Percentiles rank a stretch among this genome's conserved stretches.
These are phyloP conservation scores for Lactifluus echinatus DNA, from an alignment of 768 basidiomycete species.

Conservation along the genomic window DNA sequence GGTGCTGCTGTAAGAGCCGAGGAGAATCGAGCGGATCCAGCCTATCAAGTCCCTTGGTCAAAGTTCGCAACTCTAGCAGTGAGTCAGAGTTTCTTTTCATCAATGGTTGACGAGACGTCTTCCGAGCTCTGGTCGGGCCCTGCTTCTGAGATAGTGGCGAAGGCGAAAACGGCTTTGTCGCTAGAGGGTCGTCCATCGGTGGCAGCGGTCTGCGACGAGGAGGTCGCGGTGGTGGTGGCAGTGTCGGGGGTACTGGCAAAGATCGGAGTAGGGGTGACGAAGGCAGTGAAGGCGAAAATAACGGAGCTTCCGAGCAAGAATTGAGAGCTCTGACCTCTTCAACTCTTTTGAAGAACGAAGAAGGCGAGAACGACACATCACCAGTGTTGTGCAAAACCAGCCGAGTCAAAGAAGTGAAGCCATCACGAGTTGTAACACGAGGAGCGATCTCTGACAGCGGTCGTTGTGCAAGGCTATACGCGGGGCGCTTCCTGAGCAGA, in stretches of 20 bases:
- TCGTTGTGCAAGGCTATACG: background rate
- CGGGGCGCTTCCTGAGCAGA: background rate
- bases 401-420: slow-evolving; percentile 7
- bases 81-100: background rate
- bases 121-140: background rate
- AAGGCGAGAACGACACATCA: slow-evolving; percentile 14
- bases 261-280: too few species aligned
- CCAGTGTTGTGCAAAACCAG: slow-evolving; percentile 4
- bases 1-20: background rate
- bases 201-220: slow-evolving; percentile 5
- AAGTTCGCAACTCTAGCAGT: slow-evolving; percentile 2
- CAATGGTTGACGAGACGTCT: background rate
- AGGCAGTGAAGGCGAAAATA: too few species aligned
- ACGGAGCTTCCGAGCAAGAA: too few species aligned
- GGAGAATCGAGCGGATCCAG: slow-evolving; percentile 1
- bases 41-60: background rate
- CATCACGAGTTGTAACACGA: background rate
- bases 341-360: slow-evolving; percentile 14
- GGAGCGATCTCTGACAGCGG: background rate
- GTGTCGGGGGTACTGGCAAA: background rate
- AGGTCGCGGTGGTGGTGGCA: background rate
- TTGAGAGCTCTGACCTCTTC: slow-evolving; percentile 3
- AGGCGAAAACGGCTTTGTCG: background rate
- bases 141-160: background rate
- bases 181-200: background rate